Evolutionary conservation across 305 asterid species (phyloP).

Genomic region (Rubia balearica): DNA sequence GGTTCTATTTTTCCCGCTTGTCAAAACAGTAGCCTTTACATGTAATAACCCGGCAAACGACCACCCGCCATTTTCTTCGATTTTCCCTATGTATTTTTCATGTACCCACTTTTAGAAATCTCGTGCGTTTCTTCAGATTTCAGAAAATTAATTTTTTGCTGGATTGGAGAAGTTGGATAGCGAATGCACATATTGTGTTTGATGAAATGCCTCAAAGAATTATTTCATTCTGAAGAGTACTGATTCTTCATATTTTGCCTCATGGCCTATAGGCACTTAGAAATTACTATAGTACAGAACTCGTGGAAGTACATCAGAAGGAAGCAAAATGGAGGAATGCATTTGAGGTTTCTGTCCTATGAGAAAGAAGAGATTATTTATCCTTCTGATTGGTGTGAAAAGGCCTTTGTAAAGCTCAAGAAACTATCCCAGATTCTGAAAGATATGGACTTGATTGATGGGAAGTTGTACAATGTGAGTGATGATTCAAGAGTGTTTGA

Average conservation of each 20-base stretch:
- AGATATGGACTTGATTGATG: slow-evolving; percentile 59
- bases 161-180: not conserved
- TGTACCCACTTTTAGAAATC: not conserved
- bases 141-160: not conserved
- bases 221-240: not conserved
- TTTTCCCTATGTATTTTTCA: not conserved
- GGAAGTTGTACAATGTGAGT: slow-evolving; percentile 47
- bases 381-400: slow-evolving; percentile 67
- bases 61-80: not conserved
- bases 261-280: slow-evolving; percentile 32
- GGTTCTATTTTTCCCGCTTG: not conserved
- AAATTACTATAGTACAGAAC: slow-evolving; percentile 23
- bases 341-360: slow-evolving; percentile 18
- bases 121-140: not conserved
- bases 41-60: not conserved
- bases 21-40: not conserved
- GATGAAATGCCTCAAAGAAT: slow-evolving; percentile 33
- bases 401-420: slow-evolving; percentile 47
- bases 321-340: slow-evolving; percentile 16
- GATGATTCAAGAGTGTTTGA: slow-evolving; percentile 47
- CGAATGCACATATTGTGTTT: slow-evolving; percentile 22
- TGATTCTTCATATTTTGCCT: slow-evolving; percentile 2
- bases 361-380: slow-evolving; percentile 30
- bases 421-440: slow-evolving; percentile 50
- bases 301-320: slow-evolving; percentile 19